Evolutionary conservation across 495 filamentous ascomycete genomes (phyloP), one percentile per base, ranked within the genome.

Genomic region (Usnea hakonensis): DNA sequence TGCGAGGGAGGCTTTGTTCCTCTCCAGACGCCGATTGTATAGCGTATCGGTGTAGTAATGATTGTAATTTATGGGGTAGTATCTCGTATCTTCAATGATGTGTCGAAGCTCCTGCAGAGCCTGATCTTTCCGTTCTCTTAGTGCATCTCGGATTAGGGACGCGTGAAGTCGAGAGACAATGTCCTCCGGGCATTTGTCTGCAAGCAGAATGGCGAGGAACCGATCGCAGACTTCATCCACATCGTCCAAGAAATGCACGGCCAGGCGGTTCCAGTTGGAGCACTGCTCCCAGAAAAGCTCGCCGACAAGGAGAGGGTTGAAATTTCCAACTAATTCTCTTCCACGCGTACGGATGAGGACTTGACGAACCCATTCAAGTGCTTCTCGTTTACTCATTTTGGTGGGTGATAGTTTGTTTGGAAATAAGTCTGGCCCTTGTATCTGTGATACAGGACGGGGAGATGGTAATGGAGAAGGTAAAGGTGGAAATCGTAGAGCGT

Each of bases 231-330:
- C 5, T 56, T 69, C 54, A 65, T 73, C 3, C 36, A 68, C 30
- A 41, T 67, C 5, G 63, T 55, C 17, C 71, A 46, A 0, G 62
- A 78, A 73, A 0, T 13, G 10, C 6, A 28, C 50, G 1, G 73
- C 76, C 9, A 78, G 58, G 0, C 38, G 35, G 21, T 71, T 67
- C 77, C 77, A 79, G 3, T 75, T 74, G 6, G 66, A 21, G 0
- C 69, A 74, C 64, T 81, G 77, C 32, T 79, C 73, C 21, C 73
- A 72, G 23, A 81, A 80, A 0, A 82, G 64, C 16, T 67, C 70
- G 0, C 73, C 75, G 0, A 82, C 67, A 0, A 81, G 63, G 2
- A 78, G 66, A 21, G 75, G 74, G 38, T 80, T 82, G 52, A 72
- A 68, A 43, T 62, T 81, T 8, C 81, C 81, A 3, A 76, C 67